Percentiles rank a stretch among this genome's conserved stretches.
Conservation (phyloP, 257 asterid genomes). For the Nicotiana undulata region DNA sequence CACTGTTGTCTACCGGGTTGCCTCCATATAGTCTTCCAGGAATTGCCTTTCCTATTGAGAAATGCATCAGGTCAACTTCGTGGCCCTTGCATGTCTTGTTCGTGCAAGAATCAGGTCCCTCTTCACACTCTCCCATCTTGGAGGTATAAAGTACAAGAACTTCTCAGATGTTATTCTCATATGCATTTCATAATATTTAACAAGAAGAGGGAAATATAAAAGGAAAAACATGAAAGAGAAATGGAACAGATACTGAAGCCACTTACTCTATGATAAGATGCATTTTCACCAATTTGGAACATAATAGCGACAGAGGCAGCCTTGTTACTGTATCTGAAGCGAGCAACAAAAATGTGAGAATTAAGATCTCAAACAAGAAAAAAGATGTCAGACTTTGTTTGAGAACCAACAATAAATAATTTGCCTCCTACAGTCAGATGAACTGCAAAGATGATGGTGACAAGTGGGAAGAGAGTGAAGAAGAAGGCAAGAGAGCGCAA, state of each 20-base stretch:
- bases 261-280: constrained; percentile 53
- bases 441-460: not conserved
- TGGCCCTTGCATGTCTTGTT: constrained; percentile 55
- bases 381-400: not conserved
- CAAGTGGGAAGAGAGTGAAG: too few relatives aligned
- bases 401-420: not conserved
- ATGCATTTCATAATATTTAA: not conserved
- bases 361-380: not conserved
- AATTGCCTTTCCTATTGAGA: constrained; percentile 53
- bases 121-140: constrained; percentile 63
- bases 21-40: constrained; percentile 67
- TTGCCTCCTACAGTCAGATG: not conserved
- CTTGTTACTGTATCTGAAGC: constrained; percentile 37
- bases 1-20: constrained; percentile 39
- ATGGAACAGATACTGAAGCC: not conserved
- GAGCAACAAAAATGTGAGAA: constrained; percentile 4
- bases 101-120: constrained; percentile 42
- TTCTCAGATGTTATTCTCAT: constrained; percentile 5
- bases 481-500: not conserved
- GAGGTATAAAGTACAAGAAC: constrained; percentile 1
- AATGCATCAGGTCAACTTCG: constrained; percentile 68
- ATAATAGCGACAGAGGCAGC: constrained; percentile 52
- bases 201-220: not conserved
- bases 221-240: not conserved
- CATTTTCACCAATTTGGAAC: constrained; percentile 64